Conservation (phyloP, 176 grass and related monocot species). For the Poa annua region DNA sequence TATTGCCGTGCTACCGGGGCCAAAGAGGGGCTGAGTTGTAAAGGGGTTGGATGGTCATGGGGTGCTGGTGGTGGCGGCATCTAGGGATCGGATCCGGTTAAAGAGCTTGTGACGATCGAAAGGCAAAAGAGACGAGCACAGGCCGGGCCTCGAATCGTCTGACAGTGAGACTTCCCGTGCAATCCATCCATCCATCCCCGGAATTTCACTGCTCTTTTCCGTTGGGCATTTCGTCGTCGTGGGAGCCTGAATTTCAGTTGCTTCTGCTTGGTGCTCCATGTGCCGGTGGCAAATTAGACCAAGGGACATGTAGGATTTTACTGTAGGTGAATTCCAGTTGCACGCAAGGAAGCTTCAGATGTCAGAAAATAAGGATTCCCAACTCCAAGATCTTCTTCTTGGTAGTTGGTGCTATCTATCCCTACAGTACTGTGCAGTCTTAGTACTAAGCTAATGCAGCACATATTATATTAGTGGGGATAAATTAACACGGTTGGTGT, state of each 20-base stretch:
- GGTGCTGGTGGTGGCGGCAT: conserved; percentile 33
- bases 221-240: not conserved
- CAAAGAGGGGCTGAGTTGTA: conserved; percentile 48
- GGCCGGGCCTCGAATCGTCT: not conserved
- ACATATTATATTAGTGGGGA: conserved; percentile 11
- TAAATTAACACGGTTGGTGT: not conserved
- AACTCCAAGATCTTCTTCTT: conserved; percentile 16
- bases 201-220: conserved; percentile 25
- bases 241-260: conserved; percentile 38
- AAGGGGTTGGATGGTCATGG: conserved; percentile 27
- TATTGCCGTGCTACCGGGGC: conserved; percentile 47
- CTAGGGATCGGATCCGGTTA: conserved; percentile 51
- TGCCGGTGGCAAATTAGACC: not conserved
- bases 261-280: not conserved
- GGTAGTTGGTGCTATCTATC: conserved; percentile 15
- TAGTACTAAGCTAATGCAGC: not conserved
- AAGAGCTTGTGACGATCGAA: conserved; percentile 44
- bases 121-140: conserved; percentile 43
- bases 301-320: not conserved
- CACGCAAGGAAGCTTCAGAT: conserved; percentile 29
- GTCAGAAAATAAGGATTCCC: not conserved
- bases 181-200: conserved; percentile 27
- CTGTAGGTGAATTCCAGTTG: not conserved
- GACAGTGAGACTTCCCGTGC: conserved; percentile 30
- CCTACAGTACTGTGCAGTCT: not conserved